Evolutionary conservation across 139 green algal genomes (phyloP), one percentile per base, ranked within the genome.

Genomic region (Gonium pectorale): DNA sequence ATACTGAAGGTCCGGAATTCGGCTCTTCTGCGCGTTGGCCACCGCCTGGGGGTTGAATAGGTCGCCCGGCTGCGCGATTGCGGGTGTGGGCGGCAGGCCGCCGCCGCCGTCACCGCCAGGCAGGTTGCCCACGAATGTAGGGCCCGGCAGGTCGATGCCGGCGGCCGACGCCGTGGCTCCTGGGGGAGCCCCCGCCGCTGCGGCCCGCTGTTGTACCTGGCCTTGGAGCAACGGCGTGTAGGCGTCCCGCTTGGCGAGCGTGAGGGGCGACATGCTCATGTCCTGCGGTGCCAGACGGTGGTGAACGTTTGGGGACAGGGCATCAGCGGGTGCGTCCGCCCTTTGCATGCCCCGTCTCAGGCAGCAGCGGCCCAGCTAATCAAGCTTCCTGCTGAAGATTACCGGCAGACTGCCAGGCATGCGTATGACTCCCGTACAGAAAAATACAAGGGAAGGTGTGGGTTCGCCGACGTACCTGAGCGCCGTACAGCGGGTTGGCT

Each of bases 151-250:
- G n/a, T n/a, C n/a, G n/a, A n/a, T 22, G 40, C 52, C 59, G 79
- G 44, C 66, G 27, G 13, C 44, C 2, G 27, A 56, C 40, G 19
- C 40, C 24, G 21, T 51, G 40, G 40, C 26, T 13, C 17, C 49
- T 17, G 13, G 43, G 31, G 27, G 41, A 38, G 40, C 44, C 44
- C 29, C 3, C 41, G 43, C 68, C 68, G 43, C 40, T 83, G 29
- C 7, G 9, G 13, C 49, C 79, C 6, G 79, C 69, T 62, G 86
- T 85, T 19, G 64, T 81, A 15, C 80, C 70, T 8, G 80, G 38
- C 41, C 87, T 80, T 29, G 51, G 51, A 31, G n/a, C n/a, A n/a
- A n/a, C n/a, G 86, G 80, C 13, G 86, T 85, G 73, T 90, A 90
- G 54, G 80, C 40, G 15, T 73, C 64, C 22, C 31, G 46, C 31